Evolutionary conservation across 2,329 filamentous ascomycete genomes (phyloP), one percentile per base, ranked within the genome.

Genomic region (Cladosporium sp.): DNA sequence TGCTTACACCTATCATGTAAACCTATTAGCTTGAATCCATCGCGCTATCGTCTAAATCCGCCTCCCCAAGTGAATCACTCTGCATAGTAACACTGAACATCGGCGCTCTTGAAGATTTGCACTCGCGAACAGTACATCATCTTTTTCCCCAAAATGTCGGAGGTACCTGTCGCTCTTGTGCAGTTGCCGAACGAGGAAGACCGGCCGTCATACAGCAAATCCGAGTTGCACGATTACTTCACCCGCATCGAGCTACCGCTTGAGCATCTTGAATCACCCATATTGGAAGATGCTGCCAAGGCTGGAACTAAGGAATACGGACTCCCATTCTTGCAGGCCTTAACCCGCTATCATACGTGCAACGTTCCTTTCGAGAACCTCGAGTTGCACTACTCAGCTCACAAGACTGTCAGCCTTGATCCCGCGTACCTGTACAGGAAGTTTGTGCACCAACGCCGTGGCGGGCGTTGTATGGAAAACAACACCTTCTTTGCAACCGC

Each of bases 391-490:
- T 82, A 82, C 65, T 80, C 79, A 1, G 69, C 73, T 14, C 73
- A 78, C 60, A 78, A 76, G 39, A 71, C 68, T 11, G 75, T 85
- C 25, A 77, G 77, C 2, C 70, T 84, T 39, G 74, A 84, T 51
- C 74, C 79, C 1, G 69, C 80, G 20, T 70, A 72, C 3, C 67
- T 86, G 6, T 85, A 77, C 67, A 72, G 77, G 42, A 85, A 85
- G 66, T 74, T 86, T 36, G 77, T 81, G 1, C 73, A 74, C 47
- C 58, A 59, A 22, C 45, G 40, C n/a, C 69, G 81, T 34, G 83
- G 84, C 25, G 84, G 84, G 1, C 84, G 84, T 60, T 86, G 83
- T 66, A 84, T 86, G 81, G 83, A 86, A 69, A 83, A 80, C 62
- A 84, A 84, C 47, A 70, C 72, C 3, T 70, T 86, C 34, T 80